Evolutionary conservation across 169 alveolate species (phyloP), one percentile per base, ranked within the genome.

Genomic region (Miamiensis avidus): DNA sequence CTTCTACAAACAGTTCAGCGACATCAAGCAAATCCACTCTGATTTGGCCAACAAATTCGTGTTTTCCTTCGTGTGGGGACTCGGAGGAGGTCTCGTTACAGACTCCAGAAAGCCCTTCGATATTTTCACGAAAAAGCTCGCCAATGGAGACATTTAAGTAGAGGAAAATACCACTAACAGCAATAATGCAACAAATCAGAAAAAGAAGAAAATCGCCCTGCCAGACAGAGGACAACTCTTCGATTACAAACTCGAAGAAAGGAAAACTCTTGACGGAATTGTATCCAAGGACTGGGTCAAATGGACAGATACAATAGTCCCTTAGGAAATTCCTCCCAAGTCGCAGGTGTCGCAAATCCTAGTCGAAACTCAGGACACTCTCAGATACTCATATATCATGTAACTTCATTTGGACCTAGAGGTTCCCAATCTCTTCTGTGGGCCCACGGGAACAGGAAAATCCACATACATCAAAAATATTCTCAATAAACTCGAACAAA

Each of bases 371-470:
- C 86, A 91, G 29, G 99, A 97, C 89, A 94, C 96, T 27, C 89
- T 96, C 72, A 94, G 98, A 86, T 90, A 93, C 84, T 83, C 94
- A 49, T 94, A 94, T 85, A 78, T 96, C 29, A 84, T 95, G 74
- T 85, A 90, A 31, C 86, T 89, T 26, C 83, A 94, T 31, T 88
- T 93, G 65, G 84, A 90, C 65, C 91, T 89, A 81, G 93, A 91
- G 34, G 93, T 95, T 83, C 97, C 95, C 85, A 81, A 88, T 73
- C 89, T 97, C 83, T 93, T 96, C 84, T 94, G 97, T 74, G 99
- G 99, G 0, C 97, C 98, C 1, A 97, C 99, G 4, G 99, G 99
- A 27, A 97, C 99, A 28, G 99, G 99, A 79, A 97, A 97, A 87
- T 94, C 98, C 28, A 95, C 95, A 69, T 92, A 96, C 0, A 90